A percentile compares a stretch with the other conserved stretches of the same genome.
These are phyloP conservation scores for Rhizoclosmatium sp. DNA, from an alignment of 192 early-diverging fungal genomes.

Conservation along the genomic window DNA sequence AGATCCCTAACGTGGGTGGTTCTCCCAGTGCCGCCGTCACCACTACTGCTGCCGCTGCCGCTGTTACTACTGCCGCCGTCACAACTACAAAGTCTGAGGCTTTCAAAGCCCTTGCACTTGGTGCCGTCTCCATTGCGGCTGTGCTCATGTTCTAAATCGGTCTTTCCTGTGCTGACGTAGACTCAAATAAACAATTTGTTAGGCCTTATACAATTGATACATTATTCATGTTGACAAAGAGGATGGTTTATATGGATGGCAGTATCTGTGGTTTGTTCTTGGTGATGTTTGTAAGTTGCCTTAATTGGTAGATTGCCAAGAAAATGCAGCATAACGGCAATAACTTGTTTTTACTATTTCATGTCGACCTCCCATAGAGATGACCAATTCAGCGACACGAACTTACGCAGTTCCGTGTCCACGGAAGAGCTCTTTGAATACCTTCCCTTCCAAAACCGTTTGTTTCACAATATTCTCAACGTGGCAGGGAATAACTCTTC, in stretches of 20 bases:
- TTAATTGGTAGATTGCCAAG: too few species aligned
- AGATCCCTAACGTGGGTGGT: background rate
- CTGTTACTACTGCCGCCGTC: background rate
- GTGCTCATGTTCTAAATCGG: background rate
- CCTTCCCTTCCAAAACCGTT: conserved; percentile 48
- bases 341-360: background rate
- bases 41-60: background rate
- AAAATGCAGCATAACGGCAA: too few species aligned
- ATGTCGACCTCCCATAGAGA: background rate
- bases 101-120: background rate
- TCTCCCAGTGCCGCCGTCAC: conserved; percentile 6
- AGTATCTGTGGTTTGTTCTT: too few species aligned
- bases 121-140: background rate
- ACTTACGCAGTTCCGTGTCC: conserved; percentile 38
- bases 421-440: conserved; percentile 57
- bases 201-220: too few species aligned
- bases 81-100: background rate
- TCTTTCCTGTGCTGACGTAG: too few species aligned
- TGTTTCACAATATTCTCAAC: conserved; percentile 49
- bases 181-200: too few species aligned
- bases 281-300: too few species aligned
- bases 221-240: too few species aligned
- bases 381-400: background rate
- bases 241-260: too few species aligned
- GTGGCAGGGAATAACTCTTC: conserved; percentile 57